Percentiles rank a stretch among this genome's conserved stretches.
Conservation (phyloP, 1,284 basidiomycete species). For the Volvariella surrecta region DNA sequence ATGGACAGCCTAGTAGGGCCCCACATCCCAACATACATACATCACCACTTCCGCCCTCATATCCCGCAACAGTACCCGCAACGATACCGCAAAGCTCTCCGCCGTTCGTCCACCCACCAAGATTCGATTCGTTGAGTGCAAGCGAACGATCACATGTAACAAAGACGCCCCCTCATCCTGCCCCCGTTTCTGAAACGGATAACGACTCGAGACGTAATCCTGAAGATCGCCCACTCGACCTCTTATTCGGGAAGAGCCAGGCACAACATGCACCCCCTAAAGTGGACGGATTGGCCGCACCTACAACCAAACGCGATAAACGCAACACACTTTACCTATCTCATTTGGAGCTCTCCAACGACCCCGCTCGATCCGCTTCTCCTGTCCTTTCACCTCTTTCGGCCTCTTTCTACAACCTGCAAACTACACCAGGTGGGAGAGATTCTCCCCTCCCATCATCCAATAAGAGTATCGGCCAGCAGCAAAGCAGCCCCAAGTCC, state of each 20-base stretch:
- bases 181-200: constrained; percentile 2
- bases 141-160: constrained; percentile 6
- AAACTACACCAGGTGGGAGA: constrained; percentile 12
- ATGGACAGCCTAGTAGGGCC: too few relatives aligned
- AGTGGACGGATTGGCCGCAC: constrained; percentile 10
- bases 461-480: constrained; percentile 14
- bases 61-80: too few relatives aligned
- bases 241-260: constrained; percentile 18
- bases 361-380: constrained; percentile 15
- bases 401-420: constrained; percentile 21
- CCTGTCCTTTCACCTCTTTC: constrained; percentile 22
- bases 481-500: background rate
- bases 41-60: too few relatives aligned
- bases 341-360: constrained; percentile 15
- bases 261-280: constrained; percentile 1
- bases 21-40: too few relatives aligned
- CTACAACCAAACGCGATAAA: constrained; percentile 31
- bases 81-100: too few relatives aligned
- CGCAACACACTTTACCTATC: constrained; percentile 28
- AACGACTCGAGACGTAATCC: too few relatives aligned
- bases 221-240: too few relatives aligned
- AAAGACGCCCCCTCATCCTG: constrained; percentile 9
- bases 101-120: too few relatives aligned
- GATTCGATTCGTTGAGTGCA: too few relatives aligned
- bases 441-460: constrained; percentile 14